These are phyloP conservation scores for Pochonia chlamydosporia DNA, from an alignment of 2,329 filamentous ascomycete species.

Conservation along the genomic window DNA sequence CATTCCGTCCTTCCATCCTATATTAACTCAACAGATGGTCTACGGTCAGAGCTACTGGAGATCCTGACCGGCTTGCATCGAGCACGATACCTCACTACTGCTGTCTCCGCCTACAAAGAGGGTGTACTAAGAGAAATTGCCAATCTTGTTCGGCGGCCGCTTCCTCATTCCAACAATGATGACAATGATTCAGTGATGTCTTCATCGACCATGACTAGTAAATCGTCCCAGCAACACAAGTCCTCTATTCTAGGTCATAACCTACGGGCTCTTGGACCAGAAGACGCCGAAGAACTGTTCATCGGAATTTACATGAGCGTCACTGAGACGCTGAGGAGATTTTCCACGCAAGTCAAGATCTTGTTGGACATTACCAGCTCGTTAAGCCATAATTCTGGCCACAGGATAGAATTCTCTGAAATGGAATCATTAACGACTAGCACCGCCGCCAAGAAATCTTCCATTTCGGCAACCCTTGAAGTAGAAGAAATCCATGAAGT, in stretches of 20 bases:
- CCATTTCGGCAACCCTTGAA: conserved; percentile 22
- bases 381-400: conserved; percentile 38
- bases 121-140: conserved; percentile 81
- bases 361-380: conserved; percentile 89
- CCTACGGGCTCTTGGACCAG: conserved; percentile 72
- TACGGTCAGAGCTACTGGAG: conserved; percentile 64
- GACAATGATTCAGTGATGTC: conserved; percentile 88
- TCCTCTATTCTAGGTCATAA: conserved; percentile 84
- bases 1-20: conserved; percentile 73
- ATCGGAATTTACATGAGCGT: conserved; percentile 82
- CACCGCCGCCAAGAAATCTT: conserved; percentile 48
- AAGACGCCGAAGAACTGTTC: conserved; percentile 80
- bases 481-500: conserved; percentile 68
- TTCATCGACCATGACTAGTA: conserved; percentile 67
- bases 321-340: conserved; percentile 76
- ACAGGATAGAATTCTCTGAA: conserved; percentile 13
- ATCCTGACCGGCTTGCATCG: conserved; percentile 75
- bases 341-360: conserved; percentile 89
- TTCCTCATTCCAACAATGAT: conserved; percentile 91
- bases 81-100: conserved; percentile 72
- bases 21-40: conserved; percentile 61
- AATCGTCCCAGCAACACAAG: conserved; percentile 77
- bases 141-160: conserved; percentile 71
- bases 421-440: conserved; percentile 42
- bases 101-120: conserved; percentile 77